These are phyloP conservation scores for Trametes sp. DNA, from an alignment of 1,284 basidiomycete species.

Conservation along the genomic window DNA sequence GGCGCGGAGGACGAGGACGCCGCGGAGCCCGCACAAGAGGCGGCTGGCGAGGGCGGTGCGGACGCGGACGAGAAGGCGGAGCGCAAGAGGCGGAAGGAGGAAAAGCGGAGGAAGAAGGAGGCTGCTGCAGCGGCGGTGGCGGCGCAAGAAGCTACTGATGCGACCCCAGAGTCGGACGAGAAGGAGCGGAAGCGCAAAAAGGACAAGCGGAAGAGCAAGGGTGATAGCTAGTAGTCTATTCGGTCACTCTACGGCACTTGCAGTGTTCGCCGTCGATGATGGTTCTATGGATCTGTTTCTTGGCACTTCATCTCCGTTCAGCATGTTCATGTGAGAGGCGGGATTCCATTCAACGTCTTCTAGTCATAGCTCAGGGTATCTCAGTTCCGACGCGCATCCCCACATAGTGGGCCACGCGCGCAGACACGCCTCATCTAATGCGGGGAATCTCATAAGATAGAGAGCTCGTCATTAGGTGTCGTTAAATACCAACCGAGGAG, in stretches of 20 bases:
- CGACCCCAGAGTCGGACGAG: background rate
- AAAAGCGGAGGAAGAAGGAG: conserved; percentile 26
- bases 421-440: conserved; percentile 11
- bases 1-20: conserved; percentile 8
- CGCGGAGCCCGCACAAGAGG: conserved; percentile 5
- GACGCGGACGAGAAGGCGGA: conserved; percentile 21
- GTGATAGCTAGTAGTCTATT: conserved; percentile 1
- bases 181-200: background rate
- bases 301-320: too few relatives aligned
- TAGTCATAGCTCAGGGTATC: conserved; percentile 1
- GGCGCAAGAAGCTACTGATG: conserved; percentile 1
- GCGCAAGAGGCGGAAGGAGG: conserved; percentile 30
- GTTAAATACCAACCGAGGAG: conserved; percentile 34
- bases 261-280: too few relatives aligned
- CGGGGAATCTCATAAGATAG: conserved; percentile 29
- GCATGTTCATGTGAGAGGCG: conserved; percentile 3
- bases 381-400: background rate
- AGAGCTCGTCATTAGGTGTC: conserved; percentile 32
- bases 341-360: background rate
- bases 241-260: background rate
- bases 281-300: background rate
- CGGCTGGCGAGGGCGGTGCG: background rate
- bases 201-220: conserved; percentile 24
- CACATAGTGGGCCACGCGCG: background rate
- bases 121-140: conserved; percentile 7